Conservation (phyloP, 805 yeast genomes). For the Myxozyma lipomycoides region DNA sequence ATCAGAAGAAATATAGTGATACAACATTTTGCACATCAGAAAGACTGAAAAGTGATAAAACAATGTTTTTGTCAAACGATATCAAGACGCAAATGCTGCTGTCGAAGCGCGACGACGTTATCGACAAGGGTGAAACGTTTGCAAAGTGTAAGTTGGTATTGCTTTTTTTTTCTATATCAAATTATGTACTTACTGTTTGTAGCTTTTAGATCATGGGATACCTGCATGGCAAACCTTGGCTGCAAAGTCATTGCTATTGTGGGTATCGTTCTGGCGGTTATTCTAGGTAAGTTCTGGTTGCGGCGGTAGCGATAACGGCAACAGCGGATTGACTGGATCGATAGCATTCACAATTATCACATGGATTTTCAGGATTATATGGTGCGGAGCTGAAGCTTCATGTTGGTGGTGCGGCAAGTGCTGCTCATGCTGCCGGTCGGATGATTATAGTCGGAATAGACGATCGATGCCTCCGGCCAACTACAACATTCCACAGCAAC, state of each 20-base stretch:
- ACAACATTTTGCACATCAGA: no score
- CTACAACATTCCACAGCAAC: conserved; percentile 12
- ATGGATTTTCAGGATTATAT: conserved; percentile 19
- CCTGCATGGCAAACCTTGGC: conserved; percentile 71
- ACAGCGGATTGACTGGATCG: background rate
- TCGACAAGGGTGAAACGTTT: conserved; percentile 11
- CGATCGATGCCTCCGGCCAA: conserved; percentile 2
- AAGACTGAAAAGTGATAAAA: no score
- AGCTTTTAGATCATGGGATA: conserved; percentile 63
- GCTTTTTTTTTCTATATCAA: background rate
- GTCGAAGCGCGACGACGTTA: conserved; percentile 9
- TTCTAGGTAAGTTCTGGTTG: conserved; percentile 37
- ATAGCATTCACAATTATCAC: conserved; percentile 10
- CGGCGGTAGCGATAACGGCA: no score
- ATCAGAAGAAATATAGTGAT: no score
- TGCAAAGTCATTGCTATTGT: conserved; percentile 78
- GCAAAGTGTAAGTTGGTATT: conserved; percentile 10
- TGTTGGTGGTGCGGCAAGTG: conserved; percentile 19
- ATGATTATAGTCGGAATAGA: background rate
- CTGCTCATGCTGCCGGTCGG: conserved; percentile 10
- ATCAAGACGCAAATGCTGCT: conserved; percentile 10
- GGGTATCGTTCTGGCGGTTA: conserved; percentile 56
- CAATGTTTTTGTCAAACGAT: conserved; percentile 9
- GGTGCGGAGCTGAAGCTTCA: conserved; percentile 19
- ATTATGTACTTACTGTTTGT: background rate